A percentile compares a stretch with the other conserved stretches of the same genome.
Evolutionary conservation across 2,329 filamentous ascomycete genomes (phyloP).

Genomic region (Colletotrichum magnum): DNA sequence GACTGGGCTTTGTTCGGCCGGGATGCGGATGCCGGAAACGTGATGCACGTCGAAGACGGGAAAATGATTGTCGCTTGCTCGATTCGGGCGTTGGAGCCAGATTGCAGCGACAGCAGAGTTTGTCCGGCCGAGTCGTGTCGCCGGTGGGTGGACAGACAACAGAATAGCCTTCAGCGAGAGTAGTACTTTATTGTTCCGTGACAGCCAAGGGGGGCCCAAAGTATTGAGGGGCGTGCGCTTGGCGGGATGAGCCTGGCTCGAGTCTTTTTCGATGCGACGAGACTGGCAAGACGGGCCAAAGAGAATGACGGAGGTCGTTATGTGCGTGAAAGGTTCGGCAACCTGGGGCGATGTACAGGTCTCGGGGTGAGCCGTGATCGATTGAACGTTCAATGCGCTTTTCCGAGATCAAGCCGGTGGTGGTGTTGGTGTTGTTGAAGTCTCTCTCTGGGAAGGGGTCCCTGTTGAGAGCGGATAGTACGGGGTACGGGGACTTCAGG

Average conservation of each 20-base stretch:
- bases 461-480: conserved; percentile 12
- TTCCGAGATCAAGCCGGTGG: conserved; percentile 30
- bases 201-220: background rate
- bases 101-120: conserved; percentile 8
- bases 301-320: conserved; percentile 21
- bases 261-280: conserved; percentile 29
- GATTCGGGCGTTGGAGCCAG: conserved; percentile 21
- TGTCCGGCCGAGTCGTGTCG: conserved; percentile 29
- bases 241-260: conserved; percentile 19
- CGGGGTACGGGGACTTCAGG: conserved; percentile 21
- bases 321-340: conserved; percentile 14
- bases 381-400: conserved; percentile 32
- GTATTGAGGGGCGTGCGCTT: background rate
- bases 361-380: conserved; percentile 20
- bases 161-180: conserved; percentile 2
- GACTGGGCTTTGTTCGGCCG: conserved; percentile 34
- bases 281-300: background rate
- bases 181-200: conserved; percentile 2
- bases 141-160: conserved; percentile 13
- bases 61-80: conserved; percentile 17
- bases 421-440: background rate
- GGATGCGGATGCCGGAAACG: conserved; percentile 35
- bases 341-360: background rate
- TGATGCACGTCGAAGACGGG: conserved; percentile 33
- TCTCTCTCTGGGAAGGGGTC: background rate